These are phyloP conservation scores for Alternaria infectoria DNA, from an alignment of 2,329 filamentous ascomycete genomes.

Conservation along the genomic window DNA sequence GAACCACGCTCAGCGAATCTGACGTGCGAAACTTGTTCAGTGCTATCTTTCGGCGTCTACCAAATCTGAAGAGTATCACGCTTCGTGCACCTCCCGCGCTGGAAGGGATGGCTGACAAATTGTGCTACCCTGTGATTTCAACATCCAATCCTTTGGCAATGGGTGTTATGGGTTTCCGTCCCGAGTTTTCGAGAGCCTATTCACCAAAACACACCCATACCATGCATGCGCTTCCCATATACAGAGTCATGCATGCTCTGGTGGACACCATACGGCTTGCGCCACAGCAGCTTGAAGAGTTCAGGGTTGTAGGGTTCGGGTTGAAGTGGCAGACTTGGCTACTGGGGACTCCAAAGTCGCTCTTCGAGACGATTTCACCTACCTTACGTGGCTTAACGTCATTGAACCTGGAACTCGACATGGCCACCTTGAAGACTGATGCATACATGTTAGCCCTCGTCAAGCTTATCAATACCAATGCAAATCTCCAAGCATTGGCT, in stretches of 20 bases:
- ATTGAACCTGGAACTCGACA: conserved; percentile 7
- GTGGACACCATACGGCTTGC: background rate
- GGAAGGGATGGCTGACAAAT: background rate
- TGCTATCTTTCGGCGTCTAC: background rate
- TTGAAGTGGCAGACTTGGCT: conserved; percentile 1
- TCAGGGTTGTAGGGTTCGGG: background rate
- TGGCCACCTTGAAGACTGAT: background rate
- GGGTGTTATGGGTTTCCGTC: background rate
- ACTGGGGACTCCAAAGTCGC: background rate
- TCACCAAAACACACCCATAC: background rate
- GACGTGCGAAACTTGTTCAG: background rate
- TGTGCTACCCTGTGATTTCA: background rate
- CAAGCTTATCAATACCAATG: background rate
- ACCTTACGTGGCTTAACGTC: background rate
- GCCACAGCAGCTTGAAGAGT: background rate
- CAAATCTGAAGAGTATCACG: background rate
- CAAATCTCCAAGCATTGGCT: background rate
- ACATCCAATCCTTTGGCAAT: background rate
- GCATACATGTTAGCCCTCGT: background rate
- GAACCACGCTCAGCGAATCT: background rate
- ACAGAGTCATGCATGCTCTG: background rate
- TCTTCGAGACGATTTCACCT: background rate
- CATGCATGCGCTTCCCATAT: background rate
- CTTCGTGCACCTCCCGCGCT: background rate
- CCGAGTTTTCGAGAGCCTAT: too few relatives aligned